These are phyloP conservation scores for Singerocomus inundabilis DNA, from an alignment of 1,284 basidiomycete species.

Conservation along the genomic window DNA sequence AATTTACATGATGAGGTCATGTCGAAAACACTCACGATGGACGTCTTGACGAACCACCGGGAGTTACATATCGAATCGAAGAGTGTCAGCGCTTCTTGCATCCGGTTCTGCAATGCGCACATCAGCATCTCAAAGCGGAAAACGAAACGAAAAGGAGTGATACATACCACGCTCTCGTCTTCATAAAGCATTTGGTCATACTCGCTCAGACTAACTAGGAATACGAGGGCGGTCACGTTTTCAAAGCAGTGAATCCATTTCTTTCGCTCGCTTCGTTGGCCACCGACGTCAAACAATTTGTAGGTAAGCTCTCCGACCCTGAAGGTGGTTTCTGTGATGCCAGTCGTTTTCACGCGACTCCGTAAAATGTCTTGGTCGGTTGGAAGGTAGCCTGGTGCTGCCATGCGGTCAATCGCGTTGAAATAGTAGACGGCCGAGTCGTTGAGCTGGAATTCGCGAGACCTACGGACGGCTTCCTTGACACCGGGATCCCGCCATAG, in stretches of 20 bases:
- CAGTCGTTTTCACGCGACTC: conserved; percentile 93
- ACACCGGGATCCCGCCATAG: conserved; percentile 92
- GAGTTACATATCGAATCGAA: conserved; percentile 98
- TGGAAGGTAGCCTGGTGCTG: conserved; percentile 74
- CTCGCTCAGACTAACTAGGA: conserved; percentile 90
- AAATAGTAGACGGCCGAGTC: conserved; percentile 97
- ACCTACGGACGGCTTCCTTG: conserved; percentile 79
- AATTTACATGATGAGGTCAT: background rate
- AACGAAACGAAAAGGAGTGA: background rate
- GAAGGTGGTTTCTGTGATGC: conserved; percentile 95
- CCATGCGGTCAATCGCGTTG: conserved; percentile 86
- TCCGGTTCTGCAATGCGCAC: conserved; percentile 70
- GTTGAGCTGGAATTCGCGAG: conserved; percentile 95
- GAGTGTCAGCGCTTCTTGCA: conserved; percentile 93
- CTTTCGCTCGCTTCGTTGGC: conserved; percentile 90
- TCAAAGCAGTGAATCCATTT: conserved; percentile 98
- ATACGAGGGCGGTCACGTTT: conserved; percentile 93
- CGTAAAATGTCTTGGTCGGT: conserved; percentile 95
- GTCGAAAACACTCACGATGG: conserved; percentile 55
- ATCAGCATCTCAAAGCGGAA: conserved; percentile 13
- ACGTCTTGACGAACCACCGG: conserved; percentile 90
- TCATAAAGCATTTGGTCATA: conserved; percentile 95
- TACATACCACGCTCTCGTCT: conserved; percentile 85
- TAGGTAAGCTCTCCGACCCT: conserved; percentile 91
- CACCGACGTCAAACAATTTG: conserved; percentile 92